phyloP scores from a whole-genome alignment of 2,329 filamentous ascomycete genomes.

The Geosmithia putterillii region DNA sequence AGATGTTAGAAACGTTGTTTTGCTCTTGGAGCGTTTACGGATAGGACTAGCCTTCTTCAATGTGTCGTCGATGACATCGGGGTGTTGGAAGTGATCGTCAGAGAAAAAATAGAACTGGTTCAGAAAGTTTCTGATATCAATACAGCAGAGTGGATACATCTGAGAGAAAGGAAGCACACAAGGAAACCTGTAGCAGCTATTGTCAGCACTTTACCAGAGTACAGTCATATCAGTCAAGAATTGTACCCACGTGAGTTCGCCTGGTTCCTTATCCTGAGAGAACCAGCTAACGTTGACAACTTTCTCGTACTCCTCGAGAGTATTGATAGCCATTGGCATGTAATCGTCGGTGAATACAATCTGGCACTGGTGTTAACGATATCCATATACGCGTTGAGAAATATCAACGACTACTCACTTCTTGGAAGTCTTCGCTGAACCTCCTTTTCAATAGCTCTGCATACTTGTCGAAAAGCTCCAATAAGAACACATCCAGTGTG shows the following conservation, averaged over 20 bases:
- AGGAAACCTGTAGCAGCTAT: constrained; percentile 61
- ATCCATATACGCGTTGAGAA: not conserved
- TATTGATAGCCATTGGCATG: constrained; percentile 98
- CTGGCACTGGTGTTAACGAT: constrained; percentile 18
- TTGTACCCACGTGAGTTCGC: constrained; percentile 57
- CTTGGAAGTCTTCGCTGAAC: constrained; percentile 93
- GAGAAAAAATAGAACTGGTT: constrained; percentile 98
- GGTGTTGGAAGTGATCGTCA: constrained; percentile 89
- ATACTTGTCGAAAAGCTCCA: constrained; percentile 90
- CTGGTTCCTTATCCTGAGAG: constrained; percentile 62
- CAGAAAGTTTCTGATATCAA: constrained; percentile 92
- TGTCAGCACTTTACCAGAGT: constrained; percentile 3
- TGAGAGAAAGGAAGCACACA: constrained; percentile 96
- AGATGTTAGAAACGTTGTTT: not conserved
- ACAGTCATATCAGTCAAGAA: not conserved
- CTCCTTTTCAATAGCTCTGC: constrained; percentile 79
- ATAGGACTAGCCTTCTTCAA: constrained; percentile 53
- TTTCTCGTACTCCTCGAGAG: constrained; percentile 83
- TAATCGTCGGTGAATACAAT: constrained; percentile 90
- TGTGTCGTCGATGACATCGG: constrained; percentile 81
- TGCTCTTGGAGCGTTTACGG: constrained; percentile 2
- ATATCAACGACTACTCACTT: constrained; percentile 37
- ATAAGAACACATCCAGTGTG: constrained; percentile 69
- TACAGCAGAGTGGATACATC: constrained; percentile 98
- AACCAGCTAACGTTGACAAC: constrained; percentile 97